Percentiles rank a stretch among this genome's conserved stretches.
These are phyloP conservation scores for Paraleonurus japonicus DNA, from an alignment of 257 asterid species.

Conservation along the genomic window DNA sequence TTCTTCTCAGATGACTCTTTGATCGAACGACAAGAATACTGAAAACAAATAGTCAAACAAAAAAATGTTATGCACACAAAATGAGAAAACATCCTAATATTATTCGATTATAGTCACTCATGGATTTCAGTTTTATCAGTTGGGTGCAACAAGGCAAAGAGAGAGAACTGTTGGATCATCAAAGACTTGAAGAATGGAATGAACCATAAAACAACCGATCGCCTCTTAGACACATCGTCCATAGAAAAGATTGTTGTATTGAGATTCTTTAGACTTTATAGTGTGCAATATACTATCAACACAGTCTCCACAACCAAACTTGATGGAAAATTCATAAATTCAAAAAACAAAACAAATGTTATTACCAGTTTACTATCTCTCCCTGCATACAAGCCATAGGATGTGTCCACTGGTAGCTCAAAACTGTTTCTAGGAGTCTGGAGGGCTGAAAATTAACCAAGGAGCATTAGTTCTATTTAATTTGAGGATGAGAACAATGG, in stretches of 20 bases:
- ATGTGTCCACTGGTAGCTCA: conserved; percentile 57
- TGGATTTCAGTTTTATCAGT: not conserved
- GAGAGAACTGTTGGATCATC: not conserved
- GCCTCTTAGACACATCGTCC: not conserved
- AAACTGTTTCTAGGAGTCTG: conserved; percentile 78
- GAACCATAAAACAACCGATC: conserved; percentile 6
- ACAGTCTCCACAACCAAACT: not conserved
- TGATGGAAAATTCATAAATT: not conserved
- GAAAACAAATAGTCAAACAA: conserved; percentile 27
- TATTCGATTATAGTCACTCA: not conserved
- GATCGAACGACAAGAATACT: conserved; percentile 44
- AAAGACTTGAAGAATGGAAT: not conserved
- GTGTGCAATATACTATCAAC: not conserved
- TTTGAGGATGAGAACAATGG: not conserved
- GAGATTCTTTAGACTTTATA: not conserved
- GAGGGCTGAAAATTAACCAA: conserved; percentile 41
- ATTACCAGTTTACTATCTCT: conserved; percentile 49
- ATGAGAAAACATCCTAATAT: not conserved
- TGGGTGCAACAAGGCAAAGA: not conserved
- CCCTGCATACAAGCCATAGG: conserved; percentile 37
- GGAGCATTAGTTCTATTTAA: not conserved
- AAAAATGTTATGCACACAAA: conserved; percentile 6
- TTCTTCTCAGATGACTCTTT: conserved; percentile 43
- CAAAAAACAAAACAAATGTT: conserved; percentile 15
- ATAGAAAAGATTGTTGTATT: not conserved